A percentile compares a stretch with the other conserved stretches of the same genome.
Conservation (phyloP, 768 basidiomycete genomes). For the Mrakia blollopis region DNA sequence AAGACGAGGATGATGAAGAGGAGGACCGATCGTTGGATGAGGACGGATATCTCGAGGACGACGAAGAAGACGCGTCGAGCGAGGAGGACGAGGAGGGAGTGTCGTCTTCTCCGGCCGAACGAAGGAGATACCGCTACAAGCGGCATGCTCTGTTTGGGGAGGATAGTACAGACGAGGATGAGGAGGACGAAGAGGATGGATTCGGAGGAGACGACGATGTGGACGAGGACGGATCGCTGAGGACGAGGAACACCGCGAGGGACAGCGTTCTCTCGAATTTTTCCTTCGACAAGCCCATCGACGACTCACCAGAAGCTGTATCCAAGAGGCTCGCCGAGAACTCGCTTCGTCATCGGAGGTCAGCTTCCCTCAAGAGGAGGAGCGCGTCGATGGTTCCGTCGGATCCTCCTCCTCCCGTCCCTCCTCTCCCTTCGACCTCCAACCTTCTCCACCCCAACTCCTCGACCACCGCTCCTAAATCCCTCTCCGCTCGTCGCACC, state of each 20-base stretch:
- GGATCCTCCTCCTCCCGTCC: neutral
- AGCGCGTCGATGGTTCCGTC: neutral
- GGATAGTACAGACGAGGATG: slow-evolving; percentile 27
- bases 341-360: slow-evolving; percentile 13
- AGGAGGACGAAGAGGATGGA: neutral
- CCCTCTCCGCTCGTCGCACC: neutral
- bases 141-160: slow-evolving; percentile 20
- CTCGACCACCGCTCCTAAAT: neutral
- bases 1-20: slow-evolving; percentile 32
- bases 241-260: slow-evolving; percentile 4
- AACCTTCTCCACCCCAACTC: neutral
- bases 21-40: slow-evolving; percentile 32
- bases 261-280: slow-evolving; percentile 24
- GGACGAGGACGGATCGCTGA: slow-evolving; percentile 27
- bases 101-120: neutral
- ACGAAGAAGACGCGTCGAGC: slow-evolving; percentile 30
- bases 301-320: neutral
- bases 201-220: neutral
- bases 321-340: neutral
- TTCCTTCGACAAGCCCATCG: neutral
- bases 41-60: slow-evolving; percentile 31
- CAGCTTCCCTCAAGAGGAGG: slow-evolving; percentile 1
- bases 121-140: slow-evolving; percentile 27
- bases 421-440: neutral
- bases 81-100: slow-evolving; percentile 30